Base-by-base conservation (phyloP, 768 basidiomycete genomes). In the Sporobolomyces pararoseus region DNA sequence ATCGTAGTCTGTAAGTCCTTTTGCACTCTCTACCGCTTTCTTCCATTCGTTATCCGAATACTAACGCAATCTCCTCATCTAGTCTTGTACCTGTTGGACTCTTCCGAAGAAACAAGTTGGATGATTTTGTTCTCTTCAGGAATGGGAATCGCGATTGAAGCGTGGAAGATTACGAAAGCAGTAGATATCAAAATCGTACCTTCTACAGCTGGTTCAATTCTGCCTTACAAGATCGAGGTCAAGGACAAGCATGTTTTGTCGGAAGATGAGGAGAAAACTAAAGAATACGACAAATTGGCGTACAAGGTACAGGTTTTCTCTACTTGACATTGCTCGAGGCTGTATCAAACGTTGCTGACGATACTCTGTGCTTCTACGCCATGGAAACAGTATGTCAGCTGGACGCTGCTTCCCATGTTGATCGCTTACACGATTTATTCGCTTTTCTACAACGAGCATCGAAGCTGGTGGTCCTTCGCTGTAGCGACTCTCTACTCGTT, bases 251-350 rank as follows among this genome's bases (percentile, higher is more conserved):
- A 98, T 77, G 88, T 93, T 60, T 84, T 97, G n/a, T 89, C 84
- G 72, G 94, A 96, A 77, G 94, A 97, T 77, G 96, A 99, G 82
- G 93, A 89, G 83, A 94, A 89, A 81, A 97, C 95, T 14, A 93
- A 97, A 79, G 92, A 97, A 87, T 96, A 82, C 78, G 95, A 98
- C 82, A 86, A 85, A 74, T 83, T 95, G 62, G 95, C 95, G 7
- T 97, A 96, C 87, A 88, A 87, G 78, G 63, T 53, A 32, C 51
- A 7, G 23, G 25, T 42, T 17, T 42, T 12, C 17, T 31, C 50
- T n/a, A n/a, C n/a, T n/a, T n/a, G n/a, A n/a, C n/a, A n/a, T n/a
- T n/a, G n/a, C n/a, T n/a, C n/a, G n/a, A n/a, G n/a, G n/a, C n/a
- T n/a, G n/a, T n/a, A n/a, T n/a, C n/a, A n/a, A n/a, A n/a, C n/a